Conservation (phyloP, 345 rosid genomes). For the Rhizophora mangle region DNA sequence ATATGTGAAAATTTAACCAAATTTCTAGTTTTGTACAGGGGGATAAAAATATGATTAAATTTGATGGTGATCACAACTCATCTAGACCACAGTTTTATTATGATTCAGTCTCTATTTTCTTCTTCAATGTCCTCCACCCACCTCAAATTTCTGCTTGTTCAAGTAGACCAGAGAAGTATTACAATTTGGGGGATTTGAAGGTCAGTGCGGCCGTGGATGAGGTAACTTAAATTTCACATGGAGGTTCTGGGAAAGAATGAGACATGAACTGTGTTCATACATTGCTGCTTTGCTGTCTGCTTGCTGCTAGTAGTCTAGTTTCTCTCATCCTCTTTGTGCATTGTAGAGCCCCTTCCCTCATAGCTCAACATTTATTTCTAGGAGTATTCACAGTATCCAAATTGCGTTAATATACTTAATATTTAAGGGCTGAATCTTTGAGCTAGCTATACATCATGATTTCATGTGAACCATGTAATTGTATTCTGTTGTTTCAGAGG, state of each 20-base stretch:
- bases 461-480: no score
- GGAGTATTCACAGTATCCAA: no score
- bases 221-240: slow-evolving; percentile 39
- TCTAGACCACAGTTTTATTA: slow-evolving; percentile 89
- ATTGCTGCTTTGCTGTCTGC: neutral
- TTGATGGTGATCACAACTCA: slow-evolving; percentile 95
- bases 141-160: slow-evolving; percentile 56
- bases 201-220: slow-evolving; percentile 58
- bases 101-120: slow-evolving; percentile 92
- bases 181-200: slow-evolving; percentile 65
- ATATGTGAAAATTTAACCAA: slow-evolving; percentile 5
- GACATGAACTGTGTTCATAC: neutral
- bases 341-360: neutral
- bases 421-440: no score
- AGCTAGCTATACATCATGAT: no score
- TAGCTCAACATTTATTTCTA: neutral
- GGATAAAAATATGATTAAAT: slow-evolving; percentile 87
- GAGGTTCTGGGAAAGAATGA: neutral
- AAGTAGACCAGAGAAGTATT: slow-evolving; percentile 77
- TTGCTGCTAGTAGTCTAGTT: neutral
- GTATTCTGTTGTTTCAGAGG: no score
- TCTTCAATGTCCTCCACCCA: slow-evolving; percentile 84
- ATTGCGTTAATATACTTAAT: no score
- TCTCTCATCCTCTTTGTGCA: neutral
- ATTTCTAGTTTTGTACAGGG: slow-evolving; percentile 57